phyloP scores from a whole-genome alignment of 2,329 filamentous ascomycete species.

The Penicillium sp. region DNA sequence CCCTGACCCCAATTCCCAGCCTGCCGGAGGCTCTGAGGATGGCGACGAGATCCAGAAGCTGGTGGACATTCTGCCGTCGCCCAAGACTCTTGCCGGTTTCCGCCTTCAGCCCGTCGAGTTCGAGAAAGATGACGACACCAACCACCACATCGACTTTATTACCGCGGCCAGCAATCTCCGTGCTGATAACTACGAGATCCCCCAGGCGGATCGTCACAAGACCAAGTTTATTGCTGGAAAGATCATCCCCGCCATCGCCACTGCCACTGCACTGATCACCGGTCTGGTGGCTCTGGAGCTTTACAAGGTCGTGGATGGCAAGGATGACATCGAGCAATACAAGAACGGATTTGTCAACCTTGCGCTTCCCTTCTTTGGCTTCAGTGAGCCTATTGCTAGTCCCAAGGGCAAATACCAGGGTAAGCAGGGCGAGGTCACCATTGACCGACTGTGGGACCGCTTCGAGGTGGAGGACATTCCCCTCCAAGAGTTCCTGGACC shows the following conservation, averaged over 20 bases:
- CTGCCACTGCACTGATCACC: slow-evolving; percentile 91
- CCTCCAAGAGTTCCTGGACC: slow-evolving; percentile 72
- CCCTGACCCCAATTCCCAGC: slow-evolving; percentile 77
- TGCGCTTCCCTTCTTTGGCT: slow-evolving; percentile 94
- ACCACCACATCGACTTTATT: slow-evolving; percentile 99
- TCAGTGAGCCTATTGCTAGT: slow-evolving; percentile 92
- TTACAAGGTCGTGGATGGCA: slow-evolving; percentile 94
- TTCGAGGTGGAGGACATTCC: slow-evolving; percentile 88
- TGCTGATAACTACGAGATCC: slow-evolving; percentile 97
- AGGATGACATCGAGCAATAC: slow-evolving; percentile 95
- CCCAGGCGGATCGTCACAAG: slow-evolving; percentile 87
- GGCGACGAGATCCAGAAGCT: slow-evolving; percentile 71
- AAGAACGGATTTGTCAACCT: slow-evolving; percentile 99
- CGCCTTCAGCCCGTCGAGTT: slow-evolving; percentile 91
- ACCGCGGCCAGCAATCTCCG: slow-evolving; percentile 94
- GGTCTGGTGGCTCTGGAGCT: slow-evolving; percentile 88
- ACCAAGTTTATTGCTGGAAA: slow-evolving; percentile 99
- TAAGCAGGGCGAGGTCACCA: slow-evolving; percentile 66
- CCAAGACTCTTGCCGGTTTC: slow-evolving; percentile 79
- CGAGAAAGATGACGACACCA: slow-evolving; percentile 97
- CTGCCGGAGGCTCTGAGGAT: slow-evolving; percentile 58
- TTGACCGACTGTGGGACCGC: slow-evolving; percentile 97
- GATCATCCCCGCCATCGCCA: slow-evolving; percentile 98
- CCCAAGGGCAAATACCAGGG: slow-evolving; percentile 88
- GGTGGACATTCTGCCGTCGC: slow-evolving; percentile 65